phyloP scores from a whole-genome alignment of 257 asterid genomes.

The Nicotiana obtusifolia region DNA sequence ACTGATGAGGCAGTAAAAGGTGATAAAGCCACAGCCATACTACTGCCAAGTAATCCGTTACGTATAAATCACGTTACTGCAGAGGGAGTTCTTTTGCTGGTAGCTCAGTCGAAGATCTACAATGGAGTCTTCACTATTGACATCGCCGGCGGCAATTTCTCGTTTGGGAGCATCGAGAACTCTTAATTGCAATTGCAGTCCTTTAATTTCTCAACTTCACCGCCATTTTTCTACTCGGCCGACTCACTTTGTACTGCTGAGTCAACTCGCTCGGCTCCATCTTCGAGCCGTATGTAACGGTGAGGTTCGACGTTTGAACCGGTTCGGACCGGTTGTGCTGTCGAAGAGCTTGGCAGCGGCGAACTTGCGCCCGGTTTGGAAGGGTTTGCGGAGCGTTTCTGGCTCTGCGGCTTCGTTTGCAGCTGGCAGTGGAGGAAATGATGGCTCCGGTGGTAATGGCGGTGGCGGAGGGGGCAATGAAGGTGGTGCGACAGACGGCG shows the following conservation, averaged over 20 bases:
- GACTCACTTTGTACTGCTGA: constrained; percentile 1
- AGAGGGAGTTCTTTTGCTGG: not conserved
- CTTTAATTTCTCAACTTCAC: constrained; percentile 41
- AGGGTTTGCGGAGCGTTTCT: constrained; percentile 40
- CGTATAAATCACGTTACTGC: not conserved
- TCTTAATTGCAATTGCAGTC: constrained; percentile 34
- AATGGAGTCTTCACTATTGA: constrained; percentile 66
- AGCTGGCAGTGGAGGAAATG: constrained; percentile 71
- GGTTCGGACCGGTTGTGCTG: constrained; percentile 25
- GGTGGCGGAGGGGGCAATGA: constrained; percentile 59
- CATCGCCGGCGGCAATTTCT: constrained; percentile 36
- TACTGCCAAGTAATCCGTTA: not conserved
- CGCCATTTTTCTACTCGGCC: constrained; percentile 45
- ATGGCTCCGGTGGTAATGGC: constrained; percentile 28
- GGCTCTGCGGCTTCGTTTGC: constrained; percentile 53
- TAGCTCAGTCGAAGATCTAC: constrained; percentile 3
- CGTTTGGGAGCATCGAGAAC: constrained; percentile 42
- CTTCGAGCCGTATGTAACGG: constrained; percentile 15
- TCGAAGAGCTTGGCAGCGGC: constrained; percentile 22
- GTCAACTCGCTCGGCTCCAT: constrained; percentile 37
- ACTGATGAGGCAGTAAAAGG: not conserved
- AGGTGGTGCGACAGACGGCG: constrained; percentile 50
- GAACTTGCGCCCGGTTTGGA: constrained; percentile 14
- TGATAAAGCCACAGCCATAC: not conserved
- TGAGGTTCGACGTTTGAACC: constrained; percentile 16